Base-by-base conservation (phyloP, 2,329 filamentous ascomycete species). In the Myriosclerotinia scirpicola region DNA sequence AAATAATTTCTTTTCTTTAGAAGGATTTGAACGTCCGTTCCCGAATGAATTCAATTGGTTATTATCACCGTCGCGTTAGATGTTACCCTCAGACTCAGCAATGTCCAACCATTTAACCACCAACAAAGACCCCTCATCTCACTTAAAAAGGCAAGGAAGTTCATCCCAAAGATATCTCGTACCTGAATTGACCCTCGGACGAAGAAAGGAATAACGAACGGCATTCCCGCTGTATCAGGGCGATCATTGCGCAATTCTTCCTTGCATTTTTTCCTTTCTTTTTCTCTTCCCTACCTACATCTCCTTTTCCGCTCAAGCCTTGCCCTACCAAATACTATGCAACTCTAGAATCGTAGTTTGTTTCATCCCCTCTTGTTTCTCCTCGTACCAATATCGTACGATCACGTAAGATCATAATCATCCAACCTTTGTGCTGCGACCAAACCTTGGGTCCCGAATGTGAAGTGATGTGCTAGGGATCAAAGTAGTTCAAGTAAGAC, bases 161-260 rank as follows among this genome's bases (percentile, higher is more conserved):
- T 9, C 44, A 12, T 38, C 5, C 20, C 30, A 4, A 50, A 60
- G 36, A 48, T 22, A 36, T 48, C 44, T 60, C 56, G 42, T 60
- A 38, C 44, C 56, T 60, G 42, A 15, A 52, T 26, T 20, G 34
- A 40, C 42, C 17, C 52, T 48, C 42, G 42, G 20, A 48, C 30
- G 30, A 60, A 38, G 20, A 20, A 30, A 58, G 42, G 26, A 48
- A 36, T 46, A 60, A 60, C 42, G 56, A 60, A 60, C 42, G 56
- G 56, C 30, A 5, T 44, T 44, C 40, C 55, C 55, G 55, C 55
- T 44, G 17, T 38, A 15, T 38, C 42, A 22, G 12, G 17, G 20
- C 20, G 56, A 61, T 50, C 58, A 61, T 61, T 61, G 58, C 58
- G 44, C 58, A 61, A 50, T 61, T 61, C 44, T 61, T 61, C 56